A percentile compares a stretch with the other conserved stretches of the same genome.
Evolutionary conservation across 805 yeast genomes (phyloP).

Genomic region (Schizosaccharomyces cryophilus): DNA sequence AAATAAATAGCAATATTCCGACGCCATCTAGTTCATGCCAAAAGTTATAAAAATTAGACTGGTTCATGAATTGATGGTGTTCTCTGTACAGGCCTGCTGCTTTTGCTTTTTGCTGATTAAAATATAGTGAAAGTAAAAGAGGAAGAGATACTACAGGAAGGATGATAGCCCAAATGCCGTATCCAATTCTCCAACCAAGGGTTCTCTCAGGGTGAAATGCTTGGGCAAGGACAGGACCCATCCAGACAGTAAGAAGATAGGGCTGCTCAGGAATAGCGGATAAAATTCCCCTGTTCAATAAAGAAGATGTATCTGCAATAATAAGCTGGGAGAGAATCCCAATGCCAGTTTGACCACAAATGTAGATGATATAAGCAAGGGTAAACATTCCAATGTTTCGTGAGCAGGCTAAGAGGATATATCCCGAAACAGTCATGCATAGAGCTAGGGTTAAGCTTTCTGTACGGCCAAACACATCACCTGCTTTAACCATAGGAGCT

Average conservation of each 20-base stretch:
- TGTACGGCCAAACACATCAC: conserved; percentile 44
- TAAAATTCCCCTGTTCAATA: conserved; percentile 19
- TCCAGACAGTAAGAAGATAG: conserved; percentile 20
- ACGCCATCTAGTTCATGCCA: conserved; percentile 29
- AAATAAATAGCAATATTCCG: conserved; percentile 28
- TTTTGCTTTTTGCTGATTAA: conserved; percentile 8
- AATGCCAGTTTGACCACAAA: conserved; percentile 19
- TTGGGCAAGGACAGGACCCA: conserved; percentile 15
- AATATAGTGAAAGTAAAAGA: conserved; percentile 7
- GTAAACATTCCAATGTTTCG: neutral
- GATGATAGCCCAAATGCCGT: conserved; percentile 25
- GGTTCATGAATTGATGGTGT: neutral
- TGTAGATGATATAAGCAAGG: conserved; percentile 17
- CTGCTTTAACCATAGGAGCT: conserved; percentile 35
- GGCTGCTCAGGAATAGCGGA: conserved; percentile 19
- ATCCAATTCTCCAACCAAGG: conserved; percentile 29
- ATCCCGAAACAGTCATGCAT: conserved; percentile 33
- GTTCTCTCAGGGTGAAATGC: conserved; percentile 11
- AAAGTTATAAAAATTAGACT: neutral
- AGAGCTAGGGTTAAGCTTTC: conserved; percentile 26
- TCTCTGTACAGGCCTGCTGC: neutral
- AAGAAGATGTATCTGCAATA: conserved; percentile 18
- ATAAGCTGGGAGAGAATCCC: conserved; percentile 15
- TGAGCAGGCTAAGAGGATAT: conserved; percentile 16
- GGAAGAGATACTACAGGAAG: conserved; percentile 18